These are phyloP conservation scores for Fusarium subglutinans DNA, from an alignment of 2,329 filamentous ascomycete genomes.

Conservation along the genomic window DNA sequence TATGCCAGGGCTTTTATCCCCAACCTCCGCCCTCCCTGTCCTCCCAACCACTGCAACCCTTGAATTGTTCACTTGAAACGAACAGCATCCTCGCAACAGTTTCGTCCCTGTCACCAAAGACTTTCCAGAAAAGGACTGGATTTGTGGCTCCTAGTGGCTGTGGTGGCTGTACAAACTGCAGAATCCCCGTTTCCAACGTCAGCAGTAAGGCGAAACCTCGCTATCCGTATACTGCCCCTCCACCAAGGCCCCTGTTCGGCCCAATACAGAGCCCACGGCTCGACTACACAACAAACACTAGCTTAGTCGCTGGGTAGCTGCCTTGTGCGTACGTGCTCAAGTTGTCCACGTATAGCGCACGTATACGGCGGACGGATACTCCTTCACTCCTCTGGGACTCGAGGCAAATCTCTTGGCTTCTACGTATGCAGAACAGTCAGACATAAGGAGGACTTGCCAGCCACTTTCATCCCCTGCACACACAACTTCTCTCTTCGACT, in stretches of 20 bases:
- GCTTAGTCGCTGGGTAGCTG: conserved; percentile 36
- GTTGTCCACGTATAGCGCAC: conserved; percentile 39
- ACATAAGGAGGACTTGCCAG: conserved; percentile 17
- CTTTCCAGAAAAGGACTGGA: conserved; percentile 18
- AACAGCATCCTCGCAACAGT: conserved; percentile 23
- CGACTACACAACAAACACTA: conserved; percentile 36
- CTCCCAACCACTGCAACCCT: conserved; percentile 27
- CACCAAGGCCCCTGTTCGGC: conserved; percentile 24
- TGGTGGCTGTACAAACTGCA: conserved; percentile 27
- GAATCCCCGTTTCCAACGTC: conserved; percentile 21
- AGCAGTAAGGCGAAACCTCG: conserved; percentile 24
- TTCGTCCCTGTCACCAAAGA: neutral
- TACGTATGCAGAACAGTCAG: conserved; percentile 27
- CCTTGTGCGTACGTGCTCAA: conserved; percentile 20
- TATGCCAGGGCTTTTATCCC: conserved; percentile 17
- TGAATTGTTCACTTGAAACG: conserved; percentile 26
- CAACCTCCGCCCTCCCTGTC: conserved; percentile 21
- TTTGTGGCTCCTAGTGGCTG: conserved; percentile 26
- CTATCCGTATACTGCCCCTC: conserved; percentile 26
- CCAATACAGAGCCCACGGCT: conserved; percentile 28
- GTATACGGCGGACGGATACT: conserved; percentile 22
- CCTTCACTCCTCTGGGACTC: conserved; percentile 17
- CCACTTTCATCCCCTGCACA: conserved; percentile 25
- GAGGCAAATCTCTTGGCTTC: conserved; percentile 29
- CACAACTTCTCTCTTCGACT: conserved; percentile 14